Base-by-base conservation (phyloP, 108 stramenopile species). In the Skeletonema grethae region DNA sequence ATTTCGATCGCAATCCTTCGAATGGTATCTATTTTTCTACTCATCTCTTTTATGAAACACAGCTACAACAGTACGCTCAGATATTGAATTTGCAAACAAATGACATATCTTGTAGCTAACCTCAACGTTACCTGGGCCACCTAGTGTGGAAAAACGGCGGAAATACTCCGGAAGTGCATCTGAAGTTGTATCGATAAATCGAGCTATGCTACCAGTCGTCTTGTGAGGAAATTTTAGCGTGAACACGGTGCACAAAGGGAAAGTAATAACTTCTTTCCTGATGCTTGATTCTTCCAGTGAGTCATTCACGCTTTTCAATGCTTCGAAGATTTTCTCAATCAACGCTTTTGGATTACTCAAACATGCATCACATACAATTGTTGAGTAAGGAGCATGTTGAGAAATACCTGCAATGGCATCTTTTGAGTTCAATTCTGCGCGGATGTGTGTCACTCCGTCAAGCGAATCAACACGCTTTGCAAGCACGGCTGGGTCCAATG, bases 141-240 rank as follows among this genome's bases (percentile, higher is more conserved):
- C 68, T 7, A 65, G 61, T 18, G 13, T n/a, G 7, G 78, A 60
- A 30, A 87, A 76, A 18, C 59, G 55, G 2, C 22, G 58, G 16
- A 85, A 60, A 58, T 57, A 65, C 12, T 62, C 35, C 2, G 73
- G 70, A 34, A 85, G 57, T 39, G 30, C 50, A 20, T 72, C 61
- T 31, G 32, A 36, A 7, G 70, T 35, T 28, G 29, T 31, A 15
- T 60, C 50, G 28, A 82, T 15, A 45, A 84, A 69, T 41, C 81
- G 70, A 45, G 67, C 68, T 22, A 87, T 72, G 50, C 82, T 84
- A 32, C 70, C 61, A 46, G 35, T 39, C 20, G 79, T 82, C 58
- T 82, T 82, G 82, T 75, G 69, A 16, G 86, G 82, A 35, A 87
- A 61, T 53, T 87, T 87, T 32, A 87, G 60, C 11, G 86, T 87